Percentiles rank a stretch among this genome's conserved stretches.
phyloP scores from a whole-genome alignment of 306 rosid species.

The Potentilla sterilis region DNA sequence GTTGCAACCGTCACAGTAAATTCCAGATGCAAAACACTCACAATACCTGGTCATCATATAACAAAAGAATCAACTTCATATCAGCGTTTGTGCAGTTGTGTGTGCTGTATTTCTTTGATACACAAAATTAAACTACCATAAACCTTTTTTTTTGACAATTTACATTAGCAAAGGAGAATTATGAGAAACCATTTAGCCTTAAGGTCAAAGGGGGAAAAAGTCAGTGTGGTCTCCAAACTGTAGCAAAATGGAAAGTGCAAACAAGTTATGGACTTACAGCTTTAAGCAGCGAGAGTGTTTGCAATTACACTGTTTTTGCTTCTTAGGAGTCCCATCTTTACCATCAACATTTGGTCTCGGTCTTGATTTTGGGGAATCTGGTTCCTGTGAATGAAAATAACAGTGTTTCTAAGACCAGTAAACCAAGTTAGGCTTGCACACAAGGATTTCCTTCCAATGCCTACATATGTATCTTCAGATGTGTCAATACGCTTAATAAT shows the following conservation, averaged over 20 bases:
- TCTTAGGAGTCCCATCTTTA: conserved; percentile 88
- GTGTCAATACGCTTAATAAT: neutral
- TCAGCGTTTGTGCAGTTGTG: neutral
- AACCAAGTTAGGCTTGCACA: conserved; percentile 23
- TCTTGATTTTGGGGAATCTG: conserved; percentile 85
- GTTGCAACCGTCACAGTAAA: conserved; percentile 98
- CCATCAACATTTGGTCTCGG: conserved; percentile 65
- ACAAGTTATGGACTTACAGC: conserved; percentile 62
- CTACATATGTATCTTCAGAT: conserved; percentile 15
- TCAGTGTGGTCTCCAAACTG: neutral
- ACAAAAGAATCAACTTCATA: conserved; percentile 27
- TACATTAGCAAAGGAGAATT: neutral
- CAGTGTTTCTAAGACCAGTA: conserved; percentile 23
- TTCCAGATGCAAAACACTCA: conserved; percentile 99
- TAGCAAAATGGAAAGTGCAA: conserved; percentile 13
- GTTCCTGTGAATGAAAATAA: conserved; percentile 55
- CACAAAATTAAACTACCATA: conserved; percentile 4
- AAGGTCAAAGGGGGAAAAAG: neutral
- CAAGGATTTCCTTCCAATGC: conserved; percentile 20
- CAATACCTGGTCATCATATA: conserved; percentile 79
- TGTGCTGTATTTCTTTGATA: neutral
- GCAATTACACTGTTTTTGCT: conserved; percentile 96
- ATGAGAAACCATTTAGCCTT: neutral
- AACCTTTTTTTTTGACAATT: neutral
- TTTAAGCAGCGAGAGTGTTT: conserved; percentile 94